Base-by-base conservation (phyloP, 306 rosid species). In the Cicer bijugum region DNA sequence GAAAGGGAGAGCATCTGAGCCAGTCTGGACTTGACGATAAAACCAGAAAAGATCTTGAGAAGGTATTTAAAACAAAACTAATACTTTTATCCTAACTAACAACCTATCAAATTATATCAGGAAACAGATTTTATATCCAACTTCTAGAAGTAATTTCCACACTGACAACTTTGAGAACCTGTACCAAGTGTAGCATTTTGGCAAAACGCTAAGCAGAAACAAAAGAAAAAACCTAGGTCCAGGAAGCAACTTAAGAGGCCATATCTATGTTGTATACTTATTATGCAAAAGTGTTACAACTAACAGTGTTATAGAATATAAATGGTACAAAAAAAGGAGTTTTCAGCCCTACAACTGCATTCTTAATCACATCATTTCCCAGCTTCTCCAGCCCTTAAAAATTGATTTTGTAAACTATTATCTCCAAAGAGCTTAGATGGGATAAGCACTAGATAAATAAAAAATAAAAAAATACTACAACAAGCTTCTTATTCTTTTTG, bases 1-100 rank as follows among this genome's bases (percentile, higher is more conserved):
- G 84, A 84, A 89, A 73, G 97, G 95, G 81, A 91, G 75, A 40
- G 88, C 82, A 82, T 94, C 98, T 17, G 91, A 88, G 76, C 89
- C 98, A n/a, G 84, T 78, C 98, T 94, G 90, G 62, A 81, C 56
- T 66, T 53, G 67, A 84, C 53, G 51, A 76, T 46, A 43, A 74
- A 57, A 71, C 63, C 52, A 67, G 47, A 33, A 51, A 61, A 40
- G 7, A 61, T 71, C 56, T 75, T 75, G 57, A 57, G 77, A 86
- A 78, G 66, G 78, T 76, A 50, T 64, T 43, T 15, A 50, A n/a
- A 80, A 43, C 35, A 17, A 80, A 56, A 72, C 51, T 15, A 62
- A 48, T 12, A 53, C 19, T 53, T 71, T 17, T 57, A 48, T 51
- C 23, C 50, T 55, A 40, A 66, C 58, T 58, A 77, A 16, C 33